Base-by-base conservation (phyloP, 2,329 filamentous ascomycete species). In the Epichloe elymi region DNA sequence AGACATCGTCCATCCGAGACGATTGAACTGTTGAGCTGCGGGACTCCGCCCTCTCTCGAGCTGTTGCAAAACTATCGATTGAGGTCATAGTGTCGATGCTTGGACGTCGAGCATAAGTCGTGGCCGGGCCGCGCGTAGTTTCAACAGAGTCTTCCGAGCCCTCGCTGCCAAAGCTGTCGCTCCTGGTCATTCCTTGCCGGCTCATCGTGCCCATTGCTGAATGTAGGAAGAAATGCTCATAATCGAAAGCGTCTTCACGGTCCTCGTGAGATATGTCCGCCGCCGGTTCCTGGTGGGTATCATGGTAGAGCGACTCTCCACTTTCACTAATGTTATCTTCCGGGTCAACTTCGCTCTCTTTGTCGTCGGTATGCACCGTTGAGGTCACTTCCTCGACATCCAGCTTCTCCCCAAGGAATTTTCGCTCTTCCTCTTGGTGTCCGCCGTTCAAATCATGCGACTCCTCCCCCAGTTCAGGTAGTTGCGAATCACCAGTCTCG, bases 221-320 rank as follows among this genome's bases (percentile, higher is more conserved):
- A 65, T 96, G 89, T 14, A 96, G 74, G 65, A 95, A 95, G 69
- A 96, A 96, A 63, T 95, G 84, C 65, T 95, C 87, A 56, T 97
- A 97, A 65, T 97, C 91, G 61, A 97, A 97, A 1, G 90, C 90
- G 65, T 97, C 91, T 57, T 90, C 83, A 19, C 91, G 85, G 65
- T 96, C 89, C 68, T 97, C 91, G 61, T 97, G 91, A 0, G 88
- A 88, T 5, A 85, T 69, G 17, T 54, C 46, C 5, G n/a, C 46
- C 5, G n/a, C 43, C 8, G 77, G 75, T 48, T 79, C 74, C 50
- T 79, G 73, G 46, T 74, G 64, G 0, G 75, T 71, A 58, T 83
- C 81, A 58, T 83, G 79, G 59, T 85, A 83, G 6, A 82, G 70
- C 12, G 78, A 78, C 49, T 81, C 75, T 59, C 79, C 73, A 56